These are phyloP conservation scores for Cladophialophora carrionii DNA, from an alignment of 2,329 filamentous ascomycete genomes.

Conservation along the genomic window DNA sequence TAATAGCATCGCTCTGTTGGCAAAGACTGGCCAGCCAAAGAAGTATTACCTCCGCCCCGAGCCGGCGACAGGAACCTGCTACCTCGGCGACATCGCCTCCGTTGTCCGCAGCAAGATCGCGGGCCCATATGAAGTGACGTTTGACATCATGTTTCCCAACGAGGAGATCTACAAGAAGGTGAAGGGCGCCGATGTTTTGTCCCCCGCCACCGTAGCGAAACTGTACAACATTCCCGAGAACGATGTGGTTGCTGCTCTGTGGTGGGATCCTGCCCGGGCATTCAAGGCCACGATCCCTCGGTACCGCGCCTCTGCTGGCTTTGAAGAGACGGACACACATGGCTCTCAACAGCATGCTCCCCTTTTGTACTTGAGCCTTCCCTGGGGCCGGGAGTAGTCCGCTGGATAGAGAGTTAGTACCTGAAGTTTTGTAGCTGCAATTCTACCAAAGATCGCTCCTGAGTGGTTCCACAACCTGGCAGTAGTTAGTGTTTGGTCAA, in stretches of 20 bases:
- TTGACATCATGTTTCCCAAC: constrained; percentile 56
- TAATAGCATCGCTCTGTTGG: background rate
- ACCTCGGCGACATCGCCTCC: constrained; percentile 45
- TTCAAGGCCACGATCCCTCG: constrained; percentile 54
- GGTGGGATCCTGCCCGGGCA: constrained; percentile 53
- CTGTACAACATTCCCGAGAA: constrained; percentile 39
- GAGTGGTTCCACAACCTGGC: background rate
- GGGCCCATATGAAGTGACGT: constrained; percentile 57
- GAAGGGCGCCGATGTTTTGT: constrained; percentile 45
- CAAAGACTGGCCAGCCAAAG: constrained; percentile 9
- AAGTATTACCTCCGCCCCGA: constrained; percentile 19
- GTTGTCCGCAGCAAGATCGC: constrained; percentile 57
- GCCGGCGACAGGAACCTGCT: constrained; percentile 21
- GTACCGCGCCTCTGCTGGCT: constrained; percentile 42
- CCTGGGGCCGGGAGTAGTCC: constrained; percentile 20
- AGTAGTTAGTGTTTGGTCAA: background rate
- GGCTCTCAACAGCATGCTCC: constrained; percentile 49
- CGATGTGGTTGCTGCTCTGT: constrained; percentile 44
- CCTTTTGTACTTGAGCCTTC: constrained; percentile 39
- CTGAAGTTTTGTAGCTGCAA: background rate
- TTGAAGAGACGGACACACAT: constrained; percentile 47
- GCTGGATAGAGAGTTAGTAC: background rate
- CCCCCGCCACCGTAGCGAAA: constrained; percentile 37
- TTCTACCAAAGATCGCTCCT: background rate
- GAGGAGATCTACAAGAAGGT: constrained; percentile 44